Base-by-base conservation (phyloP, 2,329 filamentous ascomycete genomes). In the Aureobasidium sp. region DNA sequence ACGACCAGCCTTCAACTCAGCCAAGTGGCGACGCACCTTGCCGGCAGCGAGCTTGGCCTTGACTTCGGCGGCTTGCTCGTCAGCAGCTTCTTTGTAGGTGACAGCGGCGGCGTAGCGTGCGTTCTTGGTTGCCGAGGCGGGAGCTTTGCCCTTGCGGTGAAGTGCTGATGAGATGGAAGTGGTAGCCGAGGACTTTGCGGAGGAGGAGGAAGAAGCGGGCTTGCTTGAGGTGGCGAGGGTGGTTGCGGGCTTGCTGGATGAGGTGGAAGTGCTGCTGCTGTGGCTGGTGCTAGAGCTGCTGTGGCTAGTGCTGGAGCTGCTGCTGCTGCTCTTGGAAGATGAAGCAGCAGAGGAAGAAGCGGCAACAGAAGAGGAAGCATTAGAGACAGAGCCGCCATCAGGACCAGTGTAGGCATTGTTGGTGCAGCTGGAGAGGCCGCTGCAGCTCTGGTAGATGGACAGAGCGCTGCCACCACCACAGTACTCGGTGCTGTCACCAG, bases 401-500 rank as follows among this genome's bases (percentile, higher is more conserved):
- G 65, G 61, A 25, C 64, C 61, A 37, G 60, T 62, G 29, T 63
- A 50, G 48, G 50, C 64, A 29, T 58, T 59, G 42, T 61, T 41
- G 16, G 39, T 58, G 45, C 42, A 54, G 54, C 59, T 60, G 50
- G 63, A 63, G n/a, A 60, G 55, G 10, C 63, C 62, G 32, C 53
- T 61, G 36, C 65, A 66, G 34, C 61, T 62, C 30, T 64, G 62
- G 42, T 76, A 77, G 3, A 77, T 65, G 6, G 69, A 71, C 21
- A 76, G 66, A 2, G 69, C 69, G 16, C 64, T 67, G 11, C 68
- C 68, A 11, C 76, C 76, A 58, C 76, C 76, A 62, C 76, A 78
- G 29, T 73, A 66, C 65, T 76, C 65, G 29, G 50, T 65, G 13
- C 62, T 58, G 65, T 83, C 74, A 25, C 83, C 84, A 11, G 73